These are phyloP conservation scores for Arthrobotrys conoides DNA, from an alignment of 2,329 filamentous ascomycete species.

Conservation along the genomic window DNA sequence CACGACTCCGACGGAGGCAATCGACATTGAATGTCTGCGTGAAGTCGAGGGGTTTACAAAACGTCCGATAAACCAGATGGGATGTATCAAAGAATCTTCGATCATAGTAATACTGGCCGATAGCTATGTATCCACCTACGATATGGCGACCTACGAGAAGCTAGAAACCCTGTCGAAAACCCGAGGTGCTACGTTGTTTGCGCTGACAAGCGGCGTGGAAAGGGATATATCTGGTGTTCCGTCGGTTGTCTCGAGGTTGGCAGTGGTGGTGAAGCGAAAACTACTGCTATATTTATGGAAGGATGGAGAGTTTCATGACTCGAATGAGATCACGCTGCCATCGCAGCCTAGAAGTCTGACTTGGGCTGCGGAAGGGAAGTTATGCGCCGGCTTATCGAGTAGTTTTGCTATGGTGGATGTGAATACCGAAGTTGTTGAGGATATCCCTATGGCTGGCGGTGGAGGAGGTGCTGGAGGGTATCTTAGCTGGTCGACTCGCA, in stretches of 20 bases:
- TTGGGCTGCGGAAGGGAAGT: slow-evolving; percentile 88
- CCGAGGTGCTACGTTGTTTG: slow-evolving; percentile 89
- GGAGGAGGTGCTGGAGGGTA: slow-evolving; percentile 67
- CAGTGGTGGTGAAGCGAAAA: slow-evolving; percentile 91
- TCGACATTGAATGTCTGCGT: slow-evolving; percentile 82
- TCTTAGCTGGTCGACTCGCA: slow-evolving; percentile 75
- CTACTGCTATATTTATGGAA: slow-evolving; percentile 95
- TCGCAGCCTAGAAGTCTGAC: slow-evolving; percentile 90
- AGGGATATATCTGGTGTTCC: slow-evolving; percentile 92
- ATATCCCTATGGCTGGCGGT: slow-evolving; percentile 82
- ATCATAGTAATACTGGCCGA: slow-evolving; percentile 92
- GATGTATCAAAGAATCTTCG: slow-evolving; percentile 94
- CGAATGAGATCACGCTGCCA: slow-evolving; percentile 81
- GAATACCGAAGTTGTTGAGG: slow-evolving; percentile 78
- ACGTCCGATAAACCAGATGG: slow-evolving; percentile 90
- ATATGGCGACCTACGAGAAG: slow-evolving; percentile 85
- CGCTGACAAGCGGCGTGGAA: slow-evolving; percentile 94
- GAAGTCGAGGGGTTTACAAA: slow-evolving; percentile 96
- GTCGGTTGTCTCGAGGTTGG: slow-evolving; percentile 90
- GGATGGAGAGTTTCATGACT: slow-evolving; percentile 87
- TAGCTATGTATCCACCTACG: slow-evolving; percentile 88
- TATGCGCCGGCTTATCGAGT: slow-evolving; percentile 91
- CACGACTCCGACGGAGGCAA: slow-evolving; percentile 64
- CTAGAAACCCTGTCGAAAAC: slow-evolving; percentile 85
- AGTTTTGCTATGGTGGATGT: slow-evolving; percentile 88